Conservation (phyloP, 139 green algal genomes). For the Dunaliella primolecta region DNA sequence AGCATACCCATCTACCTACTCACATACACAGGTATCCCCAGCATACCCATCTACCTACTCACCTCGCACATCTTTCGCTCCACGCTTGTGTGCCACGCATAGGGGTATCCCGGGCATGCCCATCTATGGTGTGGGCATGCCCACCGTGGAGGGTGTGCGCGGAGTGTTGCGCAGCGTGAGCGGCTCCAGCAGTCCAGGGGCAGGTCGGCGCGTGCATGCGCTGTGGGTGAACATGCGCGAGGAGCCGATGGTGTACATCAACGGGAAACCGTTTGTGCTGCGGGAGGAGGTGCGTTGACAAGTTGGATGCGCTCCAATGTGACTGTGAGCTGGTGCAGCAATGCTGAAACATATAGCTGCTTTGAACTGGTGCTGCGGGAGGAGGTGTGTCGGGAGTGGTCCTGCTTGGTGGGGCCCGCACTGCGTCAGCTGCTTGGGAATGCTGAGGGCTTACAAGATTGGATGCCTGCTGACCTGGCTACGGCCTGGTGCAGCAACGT, state of each 20-base stretch:
- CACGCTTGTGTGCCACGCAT: no score
- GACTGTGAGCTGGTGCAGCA: not conserved
- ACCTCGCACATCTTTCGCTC: no score
- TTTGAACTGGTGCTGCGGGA: not conserved
- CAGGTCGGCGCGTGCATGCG: conserved; percentile 21
- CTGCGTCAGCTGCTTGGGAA: no score
- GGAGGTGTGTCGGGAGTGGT: not conserved
- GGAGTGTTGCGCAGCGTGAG: conserved; percentile 44
- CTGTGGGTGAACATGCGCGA: conserved; percentile 96
- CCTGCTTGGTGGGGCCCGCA: no score
- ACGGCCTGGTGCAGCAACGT: no score
- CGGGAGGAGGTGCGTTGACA: conserved; percentile 75
- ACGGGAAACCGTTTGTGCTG: conserved; percentile 89
- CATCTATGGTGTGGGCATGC: conserved; percentile 88
- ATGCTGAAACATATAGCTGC: not conserved
- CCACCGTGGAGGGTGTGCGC: conserved; percentile 81
- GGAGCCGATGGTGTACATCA: conserved; percentile 93
- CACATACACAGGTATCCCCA: no score
- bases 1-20: not conserved
- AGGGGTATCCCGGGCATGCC: conserved; percentile 40
- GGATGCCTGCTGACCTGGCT: no score
- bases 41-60: not conserved
- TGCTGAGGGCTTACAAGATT: no score
- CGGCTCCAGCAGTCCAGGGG: not conserved
- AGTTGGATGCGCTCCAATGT: not conserved